phyloP scores from a whole-genome alignment of 441 rosid species.

The Geranium incanum region DNA sequence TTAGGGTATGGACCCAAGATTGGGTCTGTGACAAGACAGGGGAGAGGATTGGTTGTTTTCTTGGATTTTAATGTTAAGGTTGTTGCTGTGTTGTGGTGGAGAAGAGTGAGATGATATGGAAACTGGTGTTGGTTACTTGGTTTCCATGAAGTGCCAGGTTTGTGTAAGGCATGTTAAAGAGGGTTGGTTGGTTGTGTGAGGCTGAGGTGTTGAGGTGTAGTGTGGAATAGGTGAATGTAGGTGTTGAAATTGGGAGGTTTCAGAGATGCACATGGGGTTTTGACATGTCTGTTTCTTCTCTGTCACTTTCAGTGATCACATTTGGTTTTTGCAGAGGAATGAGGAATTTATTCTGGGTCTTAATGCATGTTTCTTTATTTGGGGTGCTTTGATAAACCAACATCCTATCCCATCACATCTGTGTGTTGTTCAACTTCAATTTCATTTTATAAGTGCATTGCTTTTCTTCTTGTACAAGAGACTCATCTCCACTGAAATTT shows the following conservation, averaged over 20 bases:
- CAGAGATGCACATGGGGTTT: slow-evolving; percentile 5
- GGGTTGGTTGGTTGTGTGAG: neutral
- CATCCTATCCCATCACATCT: too few species aligned
- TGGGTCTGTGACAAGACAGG: neutral
- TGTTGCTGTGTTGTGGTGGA: neutral
- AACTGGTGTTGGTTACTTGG: slow-evolving; percentile 1
- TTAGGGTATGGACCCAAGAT: neutral
- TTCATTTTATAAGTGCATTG: too few species aligned
- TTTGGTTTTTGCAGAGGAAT: too few species aligned
- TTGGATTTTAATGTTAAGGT: neutral
- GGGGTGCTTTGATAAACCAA: too few species aligned
- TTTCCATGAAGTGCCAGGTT: neutral
- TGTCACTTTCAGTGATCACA: too few species aligned
- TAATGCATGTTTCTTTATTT: too few species aligned
- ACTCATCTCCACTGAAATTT: too few species aligned
- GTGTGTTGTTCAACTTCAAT: too few species aligned
- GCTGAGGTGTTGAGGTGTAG: too few species aligned
- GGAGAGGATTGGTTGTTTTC: neutral
- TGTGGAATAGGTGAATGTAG: too few species aligned
- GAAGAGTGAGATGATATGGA: neutral
- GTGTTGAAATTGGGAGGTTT: neutral
- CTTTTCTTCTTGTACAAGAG: too few species aligned
- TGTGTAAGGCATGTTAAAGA: neutral
- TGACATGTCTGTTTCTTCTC: neutral
- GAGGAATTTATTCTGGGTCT: too few species aligned